These are phyloP conservation scores for Triadica sebifera DNA, from an alignment of 345 rosid genomes.

Conservation along the genomic window DNA sequence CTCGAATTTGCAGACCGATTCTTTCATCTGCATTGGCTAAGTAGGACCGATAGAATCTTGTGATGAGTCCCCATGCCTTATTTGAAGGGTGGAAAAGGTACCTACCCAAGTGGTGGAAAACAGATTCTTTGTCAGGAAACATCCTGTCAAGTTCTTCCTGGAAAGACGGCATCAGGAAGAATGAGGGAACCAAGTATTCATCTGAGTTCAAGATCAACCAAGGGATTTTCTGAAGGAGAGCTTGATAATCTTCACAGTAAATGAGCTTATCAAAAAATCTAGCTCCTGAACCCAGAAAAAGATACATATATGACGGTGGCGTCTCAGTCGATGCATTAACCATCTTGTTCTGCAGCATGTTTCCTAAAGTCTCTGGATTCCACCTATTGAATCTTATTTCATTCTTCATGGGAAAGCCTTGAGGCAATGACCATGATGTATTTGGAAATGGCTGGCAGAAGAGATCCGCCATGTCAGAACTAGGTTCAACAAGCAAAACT, in stretches of 20 bases:
- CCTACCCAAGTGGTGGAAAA: constrained; percentile 21
- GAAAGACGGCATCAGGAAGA: constrained; percentile 15
- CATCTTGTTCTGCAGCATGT: constrained; percentile 6
- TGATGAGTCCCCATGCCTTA: constrained; percentile 25
- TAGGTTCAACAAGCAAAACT: constrained; percentile 11
- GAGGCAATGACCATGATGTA: constrained; percentile 16
- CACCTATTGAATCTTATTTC: background rate
- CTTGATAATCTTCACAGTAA: constrained; percentile 14
- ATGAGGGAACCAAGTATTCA: constrained; percentile 14
- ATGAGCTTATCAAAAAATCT: background rate
- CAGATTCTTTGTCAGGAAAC: constrained; percentile 24
- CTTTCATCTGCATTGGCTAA: constrained; percentile 16
- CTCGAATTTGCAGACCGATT: constrained; percentile 22
- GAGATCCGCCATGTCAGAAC: constrained; percentile 12
- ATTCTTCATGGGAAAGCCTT: constrained; percentile 5
- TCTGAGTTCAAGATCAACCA: constrained; percentile 20
- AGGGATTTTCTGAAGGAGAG: constrained; percentile 7
- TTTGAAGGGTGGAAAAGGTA: constrained; percentile 25
- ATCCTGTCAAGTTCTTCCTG: constrained; percentile 9
- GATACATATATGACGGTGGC: background rate
- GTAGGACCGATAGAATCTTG: constrained; percentile 14
- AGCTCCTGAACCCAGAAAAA: background rate
- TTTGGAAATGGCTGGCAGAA: constrained; percentile 26
- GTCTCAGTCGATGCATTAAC: background rate
- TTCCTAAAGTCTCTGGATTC: constrained; percentile 6